phyloP scores from a whole-genome alignment of 495 filamentous ascomycete species.

The Bryoglossum gracile region DNA sequence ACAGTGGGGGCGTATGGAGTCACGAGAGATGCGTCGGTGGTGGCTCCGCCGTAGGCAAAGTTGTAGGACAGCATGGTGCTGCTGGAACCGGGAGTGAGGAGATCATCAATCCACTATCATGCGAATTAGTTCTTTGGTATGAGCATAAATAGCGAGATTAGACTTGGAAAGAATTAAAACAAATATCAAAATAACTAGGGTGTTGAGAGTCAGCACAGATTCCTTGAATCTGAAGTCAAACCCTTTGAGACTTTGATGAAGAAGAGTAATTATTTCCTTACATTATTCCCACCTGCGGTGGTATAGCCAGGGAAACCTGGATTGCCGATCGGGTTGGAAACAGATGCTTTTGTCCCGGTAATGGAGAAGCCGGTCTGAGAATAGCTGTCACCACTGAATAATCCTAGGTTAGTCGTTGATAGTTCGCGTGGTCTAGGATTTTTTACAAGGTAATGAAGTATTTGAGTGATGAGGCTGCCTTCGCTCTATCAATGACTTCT shows the following conservation, averaged over 20 bases:
- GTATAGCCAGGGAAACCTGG: conserved; percentile 54
- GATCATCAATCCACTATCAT: conserved; percentile 58
- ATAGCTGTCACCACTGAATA: conserved; percentile 42
- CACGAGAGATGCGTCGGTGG: conserved; percentile 53
- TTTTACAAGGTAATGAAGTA: conserved; percentile 1
- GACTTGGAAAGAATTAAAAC: neutral
- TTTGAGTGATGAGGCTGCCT: neutral
- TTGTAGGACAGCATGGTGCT: conserved; percentile 56
- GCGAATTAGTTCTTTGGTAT: neutral
- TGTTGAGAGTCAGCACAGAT: too few species aligned
- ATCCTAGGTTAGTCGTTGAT: neutral
- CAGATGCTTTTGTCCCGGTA: conserved; percentile 48
- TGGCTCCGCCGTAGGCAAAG: conserved; percentile 61
- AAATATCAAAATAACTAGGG: too few species aligned
- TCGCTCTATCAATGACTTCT: neutral
- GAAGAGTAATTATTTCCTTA: too few species aligned
- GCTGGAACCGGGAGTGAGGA: conserved; percentile 39
- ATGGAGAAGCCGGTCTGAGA: conserved; percentile 59
- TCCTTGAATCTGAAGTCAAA: too few species aligned
- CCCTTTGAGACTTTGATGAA: too few species aligned
- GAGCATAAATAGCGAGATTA: neutral
- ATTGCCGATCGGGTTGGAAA: conserved; percentile 66
- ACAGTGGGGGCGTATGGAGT: conserved; percentile 41
- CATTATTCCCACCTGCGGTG: conserved; percentile 41
- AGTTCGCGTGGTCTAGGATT: neutral